phyloP scores from a whole-genome alignment of 306 rosid species.

The Fagus sylvatica region DNA sequence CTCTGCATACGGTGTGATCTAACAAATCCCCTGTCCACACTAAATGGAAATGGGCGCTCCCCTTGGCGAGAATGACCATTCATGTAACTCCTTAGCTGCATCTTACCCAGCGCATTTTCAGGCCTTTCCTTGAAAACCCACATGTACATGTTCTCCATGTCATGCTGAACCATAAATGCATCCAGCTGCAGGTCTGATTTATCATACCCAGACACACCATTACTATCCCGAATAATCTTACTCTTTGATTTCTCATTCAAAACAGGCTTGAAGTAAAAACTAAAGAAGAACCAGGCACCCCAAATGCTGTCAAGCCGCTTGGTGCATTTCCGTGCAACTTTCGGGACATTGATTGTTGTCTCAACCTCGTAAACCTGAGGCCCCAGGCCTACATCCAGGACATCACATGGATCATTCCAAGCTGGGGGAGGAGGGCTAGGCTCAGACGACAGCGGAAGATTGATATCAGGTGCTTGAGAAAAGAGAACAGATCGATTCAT shows the following conservation, averaged over 20 bases:
- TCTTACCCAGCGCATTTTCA: slow-evolving; percentile 61
- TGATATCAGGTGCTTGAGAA: slow-evolving; percentile 60
- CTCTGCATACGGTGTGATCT: slow-evolving; percentile 70
- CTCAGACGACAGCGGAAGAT: slow-evolving; percentile 55
- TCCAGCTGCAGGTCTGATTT: slow-evolving; percentile 60
- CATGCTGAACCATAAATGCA: slow-evolving; percentile 68
- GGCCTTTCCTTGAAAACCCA: slow-evolving; percentile 77
- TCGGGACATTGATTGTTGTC: slow-evolving; percentile 41
- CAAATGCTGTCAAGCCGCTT: slow-evolving; percentile 57
- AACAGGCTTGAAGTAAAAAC: slow-evolving; percentile 61
- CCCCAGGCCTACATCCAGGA: slow-evolving; percentile 50
- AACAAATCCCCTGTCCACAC: slow-evolving; percentile 60
- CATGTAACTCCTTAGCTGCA: slow-evolving; percentile 72
- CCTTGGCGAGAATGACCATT: slow-evolving; percentile 74
- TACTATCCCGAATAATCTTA: slow-evolving; percentile 41
- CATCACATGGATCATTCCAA: slow-evolving; percentile 56
- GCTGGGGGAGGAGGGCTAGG: slow-evolving; percentile 55
- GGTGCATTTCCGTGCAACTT: slow-evolving; percentile 49
- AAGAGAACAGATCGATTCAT: slow-evolving; percentile 47
- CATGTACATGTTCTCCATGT: slow-evolving; percentile 73
- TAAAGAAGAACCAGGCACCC: slow-evolving; percentile 73
- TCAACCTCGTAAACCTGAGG: slow-evolving; percentile 53
- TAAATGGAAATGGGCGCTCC: slow-evolving; percentile 60
- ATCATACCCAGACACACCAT: slow-evolving; percentile 51
- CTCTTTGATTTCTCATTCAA: slow-evolving; percentile 51